These are phyloP conservation scores for Aspergillus diversus DNA, from an alignment of 495 filamentous ascomycete species.

Conservation along the genomic window DNA sequence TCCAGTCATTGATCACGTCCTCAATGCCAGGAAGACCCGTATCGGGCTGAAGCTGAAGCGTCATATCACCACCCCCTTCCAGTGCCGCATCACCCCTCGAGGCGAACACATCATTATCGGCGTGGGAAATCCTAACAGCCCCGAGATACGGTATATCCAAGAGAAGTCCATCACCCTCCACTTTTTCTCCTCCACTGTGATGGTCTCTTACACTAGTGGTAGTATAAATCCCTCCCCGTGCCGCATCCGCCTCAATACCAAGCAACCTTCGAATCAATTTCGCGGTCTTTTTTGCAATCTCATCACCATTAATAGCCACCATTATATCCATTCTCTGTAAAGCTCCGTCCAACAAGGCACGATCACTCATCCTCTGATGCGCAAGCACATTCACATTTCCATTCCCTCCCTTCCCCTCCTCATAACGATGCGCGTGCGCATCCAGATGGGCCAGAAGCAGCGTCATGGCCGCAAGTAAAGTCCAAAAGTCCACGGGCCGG, in stretches of 20 bases:
- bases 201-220: no score
- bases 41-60: no score
- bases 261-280: conserved; percentile 38
- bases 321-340: conserved; percentile 43
- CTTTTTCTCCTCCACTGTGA: no score
- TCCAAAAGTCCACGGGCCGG: conserved; percentile 13
- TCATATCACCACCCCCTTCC: not conserved
- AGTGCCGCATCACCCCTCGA: no score
- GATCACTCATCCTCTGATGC: conserved; percentile 47
- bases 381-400: conserved; percentile 30
- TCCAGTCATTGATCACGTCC: conserved; percentile 28
- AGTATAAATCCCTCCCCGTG: conserved; percentile 20
- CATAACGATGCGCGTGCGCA: conserved; percentile 26
- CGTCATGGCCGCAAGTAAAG: conserved; percentile 6
- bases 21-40: conserved; percentile 19
- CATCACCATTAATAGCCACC: conserved; percentile 34
- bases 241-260: conserved; percentile 37
- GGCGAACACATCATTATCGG: no score
- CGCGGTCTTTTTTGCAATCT: conserved; percentile 34
- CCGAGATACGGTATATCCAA: no score
- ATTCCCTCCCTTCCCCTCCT: no score
- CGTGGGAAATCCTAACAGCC: no score
- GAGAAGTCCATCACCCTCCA: conserved; percentile 14
- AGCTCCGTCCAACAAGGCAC: conserved; percentile 47
- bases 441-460: conserved; percentile 15